These are phyloP conservation scores for Discostella pseudostelligera DNA, from an alignment of 108 stramenopile genomes.

Conservation along the genomic window DNA sequence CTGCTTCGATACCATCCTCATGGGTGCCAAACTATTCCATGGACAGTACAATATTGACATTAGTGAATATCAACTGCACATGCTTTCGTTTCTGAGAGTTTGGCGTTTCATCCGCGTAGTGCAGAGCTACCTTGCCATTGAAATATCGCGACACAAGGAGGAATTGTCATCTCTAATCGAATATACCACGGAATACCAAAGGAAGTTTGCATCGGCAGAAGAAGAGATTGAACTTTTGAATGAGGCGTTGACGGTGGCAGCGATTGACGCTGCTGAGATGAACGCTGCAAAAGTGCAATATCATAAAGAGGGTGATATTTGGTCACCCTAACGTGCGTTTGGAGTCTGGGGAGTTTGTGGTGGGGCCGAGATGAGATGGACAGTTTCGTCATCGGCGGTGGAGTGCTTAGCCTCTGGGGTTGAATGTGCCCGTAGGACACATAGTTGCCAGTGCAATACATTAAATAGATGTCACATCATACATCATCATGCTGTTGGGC, in stretches of 20 bases:
- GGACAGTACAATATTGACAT: background rate
- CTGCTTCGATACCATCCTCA: constrained; percentile 21
- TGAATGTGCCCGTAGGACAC: no score
- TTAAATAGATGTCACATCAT: no score
- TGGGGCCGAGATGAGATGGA: no score
- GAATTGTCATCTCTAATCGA: constrained; percentile 13
- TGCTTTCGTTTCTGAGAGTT: constrained; percentile 4
- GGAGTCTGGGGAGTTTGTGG: background rate
- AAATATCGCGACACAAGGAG: constrained; percentile 12
- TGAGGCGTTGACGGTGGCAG: constrained; percentile 38
- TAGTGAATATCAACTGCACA: constrained; percentile 1
- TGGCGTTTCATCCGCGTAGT: constrained; percentile 27
- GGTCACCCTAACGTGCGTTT: no score
- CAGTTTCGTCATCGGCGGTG: no score
- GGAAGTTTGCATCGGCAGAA: constrained; percentile 3
- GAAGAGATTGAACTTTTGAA: constrained; percentile 39
- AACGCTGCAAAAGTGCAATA: background rate
- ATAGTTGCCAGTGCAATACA: no score
- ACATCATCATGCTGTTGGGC: no score
- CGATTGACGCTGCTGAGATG: constrained; percentile 27
- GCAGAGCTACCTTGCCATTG: constrained; percentile 19
- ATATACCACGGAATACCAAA: background rate
- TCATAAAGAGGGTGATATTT: background rate
- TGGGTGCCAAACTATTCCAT: constrained; percentile 7
- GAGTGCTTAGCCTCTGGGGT: no score